phyloP scores from a whole-genome alignment of 2,329 filamentous ascomycete genomes.

The Biscogniauxia marginata region DNA sequence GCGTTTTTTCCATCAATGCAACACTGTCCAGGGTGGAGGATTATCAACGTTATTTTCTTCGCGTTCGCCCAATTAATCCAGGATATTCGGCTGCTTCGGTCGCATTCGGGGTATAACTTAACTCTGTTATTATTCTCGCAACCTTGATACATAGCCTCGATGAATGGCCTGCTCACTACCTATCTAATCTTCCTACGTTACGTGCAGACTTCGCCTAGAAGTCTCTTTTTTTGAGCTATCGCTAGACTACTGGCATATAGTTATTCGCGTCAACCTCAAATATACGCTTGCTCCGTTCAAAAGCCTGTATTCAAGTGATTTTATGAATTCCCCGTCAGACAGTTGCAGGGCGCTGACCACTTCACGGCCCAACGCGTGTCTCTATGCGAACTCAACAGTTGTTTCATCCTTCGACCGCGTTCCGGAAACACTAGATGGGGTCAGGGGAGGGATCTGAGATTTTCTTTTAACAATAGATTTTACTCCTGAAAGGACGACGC shows the following conservation, averaged over 20 bases:
- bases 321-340: background rate
- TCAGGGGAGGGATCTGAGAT: background rate
- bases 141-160: background rate
- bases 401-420: background rate
- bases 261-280: background rate
- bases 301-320: background rate
- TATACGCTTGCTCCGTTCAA: background rate
- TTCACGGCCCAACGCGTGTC: background rate
- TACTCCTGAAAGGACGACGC: background rate
- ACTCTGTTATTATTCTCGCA: background rate
- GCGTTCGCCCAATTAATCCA: background rate
- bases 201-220: background rate
- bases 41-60: background rate
- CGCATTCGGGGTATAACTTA: background rate
- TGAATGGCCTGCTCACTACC: background rate
- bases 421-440: background rate
- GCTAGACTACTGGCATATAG: background rate
- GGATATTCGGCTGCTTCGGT: background rate
- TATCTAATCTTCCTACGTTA: background rate
- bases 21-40: background rate
- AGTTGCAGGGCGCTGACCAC: background rate
- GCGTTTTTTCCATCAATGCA: background rate
- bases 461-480: background rate
- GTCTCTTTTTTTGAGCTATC: background rate
- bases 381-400: background rate